Conservation (phyloP, 495 filamentous ascomycete species). For the Zalerion maritima region DNA sequence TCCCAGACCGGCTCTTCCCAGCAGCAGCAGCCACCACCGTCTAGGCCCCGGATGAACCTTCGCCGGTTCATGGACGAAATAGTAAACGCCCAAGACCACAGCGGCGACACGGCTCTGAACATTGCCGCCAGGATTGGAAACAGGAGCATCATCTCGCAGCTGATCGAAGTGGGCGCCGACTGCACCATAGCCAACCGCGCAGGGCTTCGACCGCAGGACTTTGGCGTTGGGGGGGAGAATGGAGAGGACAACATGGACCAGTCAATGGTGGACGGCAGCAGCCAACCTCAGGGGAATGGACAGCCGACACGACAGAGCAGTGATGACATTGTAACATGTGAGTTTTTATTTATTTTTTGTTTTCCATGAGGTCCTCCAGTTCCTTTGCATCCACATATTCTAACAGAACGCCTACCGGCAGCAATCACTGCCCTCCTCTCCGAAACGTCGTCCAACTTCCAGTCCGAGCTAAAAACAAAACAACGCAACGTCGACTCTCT, state of each 20-base stretch:
- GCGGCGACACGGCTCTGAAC: constrained; percentile 88
- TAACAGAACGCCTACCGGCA: too few relatives aligned
- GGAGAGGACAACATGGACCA: constrained; percentile 31
- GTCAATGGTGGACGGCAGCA: constrained; percentile 29
- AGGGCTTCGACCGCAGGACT: constrained; percentile 74
- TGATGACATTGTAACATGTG: constrained; percentile 56
- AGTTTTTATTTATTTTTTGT: constrained; percentile 16
- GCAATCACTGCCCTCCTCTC: constrained; percentile 61
- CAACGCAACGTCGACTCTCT: constrained; percentile 68
- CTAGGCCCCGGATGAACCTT: constrained; percentile 54
- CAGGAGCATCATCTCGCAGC: constrained; percentile 76
- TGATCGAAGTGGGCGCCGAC: constrained; percentile 86
- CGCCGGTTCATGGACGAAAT: constrained; percentile 89
- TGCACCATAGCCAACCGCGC: constrained; percentile 76
- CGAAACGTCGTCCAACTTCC: constrained; percentile 58
- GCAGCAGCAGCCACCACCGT: constrained; percentile 16
- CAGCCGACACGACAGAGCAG: constrained; percentile 42
- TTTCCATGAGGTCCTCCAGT: constrained; percentile 3
- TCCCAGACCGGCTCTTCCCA: constrained; percentile 11
- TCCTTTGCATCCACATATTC: constrained; percentile 13
- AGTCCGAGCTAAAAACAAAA: constrained; percentile 59
- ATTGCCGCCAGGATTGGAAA: constrained; percentile 85
- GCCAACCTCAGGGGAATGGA: constrained; percentile 19
- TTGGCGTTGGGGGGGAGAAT: constrained; percentile 61
- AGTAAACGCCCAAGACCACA: constrained; percentile 82